These are phyloP conservation scores for Ophiosphaerella narmari DNA, from an alignment of 2,329 filamentous ascomycete species.

Conservation along the genomic window DNA sequence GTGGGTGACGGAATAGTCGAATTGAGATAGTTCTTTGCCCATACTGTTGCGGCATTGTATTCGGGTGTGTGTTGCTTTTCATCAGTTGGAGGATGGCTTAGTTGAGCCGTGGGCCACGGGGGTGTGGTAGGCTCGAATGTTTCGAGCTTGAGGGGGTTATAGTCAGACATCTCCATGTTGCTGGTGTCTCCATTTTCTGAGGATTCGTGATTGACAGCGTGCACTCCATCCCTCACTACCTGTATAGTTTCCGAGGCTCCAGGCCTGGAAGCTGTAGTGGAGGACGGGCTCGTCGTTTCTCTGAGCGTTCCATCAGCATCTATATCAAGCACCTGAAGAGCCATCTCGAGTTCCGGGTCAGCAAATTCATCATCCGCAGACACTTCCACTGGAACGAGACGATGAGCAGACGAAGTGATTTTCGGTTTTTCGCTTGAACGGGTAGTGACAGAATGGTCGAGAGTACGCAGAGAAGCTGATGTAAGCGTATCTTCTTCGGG, in stretches of 20 bases:
- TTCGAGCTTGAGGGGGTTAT: not conserved
- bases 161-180: not conserved
- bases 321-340: not conserved
- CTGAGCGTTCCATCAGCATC: constrained; percentile 9
- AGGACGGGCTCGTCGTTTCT: not conserved
- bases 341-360: constrained; percentile 28
- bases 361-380: constrained; percentile 22
- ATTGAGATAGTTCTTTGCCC: constrained; percentile 35
- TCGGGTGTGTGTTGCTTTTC: constrained; percentile 18
- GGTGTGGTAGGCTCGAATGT: not conserved
- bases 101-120: constrained; percentile 1
- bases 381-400: not conserved
- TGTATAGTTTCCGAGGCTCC: not conserved
- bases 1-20: constrained; percentile 33
- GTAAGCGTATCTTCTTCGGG: not conserved
- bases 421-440: not conserved
- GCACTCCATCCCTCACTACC: not conserved
- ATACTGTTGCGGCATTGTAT: constrained; percentile 31
- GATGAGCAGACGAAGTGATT: not conserved
- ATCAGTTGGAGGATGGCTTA: not conserved
- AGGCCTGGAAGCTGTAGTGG: not conserved
- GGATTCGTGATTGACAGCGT: not conserved
- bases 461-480: no score
- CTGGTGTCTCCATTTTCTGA: not conserved
- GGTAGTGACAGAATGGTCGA: not conserved